phyloP scores from a whole-genome alignment of 306 rosid species.

The Dalbergia cultrata region DNA sequence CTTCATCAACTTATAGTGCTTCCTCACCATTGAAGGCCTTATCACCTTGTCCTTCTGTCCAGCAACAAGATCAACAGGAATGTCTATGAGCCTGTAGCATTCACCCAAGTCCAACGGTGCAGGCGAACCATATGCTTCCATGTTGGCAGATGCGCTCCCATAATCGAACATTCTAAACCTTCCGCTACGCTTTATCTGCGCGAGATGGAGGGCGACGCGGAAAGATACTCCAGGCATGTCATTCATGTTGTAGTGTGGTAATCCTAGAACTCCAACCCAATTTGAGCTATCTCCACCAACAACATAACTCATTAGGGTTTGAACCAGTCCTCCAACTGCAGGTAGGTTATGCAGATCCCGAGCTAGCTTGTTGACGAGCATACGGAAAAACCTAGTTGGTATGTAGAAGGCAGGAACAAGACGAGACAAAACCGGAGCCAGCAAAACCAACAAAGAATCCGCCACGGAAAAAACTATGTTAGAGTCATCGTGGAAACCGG shows the following conservation, averaged over 20 bases:
- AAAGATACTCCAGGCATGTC: conserved; percentile 96
- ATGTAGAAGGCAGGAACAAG: conserved; percentile 85
- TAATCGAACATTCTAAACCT: conserved; percentile 81
- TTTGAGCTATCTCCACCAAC: conserved; percentile 98
- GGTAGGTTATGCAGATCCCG: conserved; percentile 91
- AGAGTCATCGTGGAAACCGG: conserved; percentile 90
- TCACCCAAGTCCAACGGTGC: conserved; percentile 82
- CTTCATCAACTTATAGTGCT: conserved; percentile 80
- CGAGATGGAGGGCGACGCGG: conserved; percentile 79
- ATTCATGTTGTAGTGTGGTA: conserved; percentile 95
- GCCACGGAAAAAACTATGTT: conserved; percentile 63
- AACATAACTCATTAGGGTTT: conserved; percentile 83
- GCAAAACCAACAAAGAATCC: conserved; percentile 60
- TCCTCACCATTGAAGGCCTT: conserved; percentile 85
- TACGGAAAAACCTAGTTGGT: conserved; percentile 91
- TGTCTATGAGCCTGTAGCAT: conserved; percentile 65
- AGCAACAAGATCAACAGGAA: conserved; percentile 91
- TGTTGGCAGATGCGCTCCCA: conserved; percentile 66
- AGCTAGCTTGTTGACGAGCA: conserved; percentile 91
- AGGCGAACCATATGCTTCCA: conserved; percentile 67
- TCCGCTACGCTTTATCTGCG: conserved; percentile 80
- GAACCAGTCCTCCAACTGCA: conserved; percentile 94
- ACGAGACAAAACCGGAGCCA: conserved; percentile 73
- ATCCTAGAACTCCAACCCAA: conserved; percentile 90
- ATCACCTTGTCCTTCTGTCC: conserved; percentile 91